Conservation (phyloP, 306 rosid genomes). For the Vigna radiata region DNA sequence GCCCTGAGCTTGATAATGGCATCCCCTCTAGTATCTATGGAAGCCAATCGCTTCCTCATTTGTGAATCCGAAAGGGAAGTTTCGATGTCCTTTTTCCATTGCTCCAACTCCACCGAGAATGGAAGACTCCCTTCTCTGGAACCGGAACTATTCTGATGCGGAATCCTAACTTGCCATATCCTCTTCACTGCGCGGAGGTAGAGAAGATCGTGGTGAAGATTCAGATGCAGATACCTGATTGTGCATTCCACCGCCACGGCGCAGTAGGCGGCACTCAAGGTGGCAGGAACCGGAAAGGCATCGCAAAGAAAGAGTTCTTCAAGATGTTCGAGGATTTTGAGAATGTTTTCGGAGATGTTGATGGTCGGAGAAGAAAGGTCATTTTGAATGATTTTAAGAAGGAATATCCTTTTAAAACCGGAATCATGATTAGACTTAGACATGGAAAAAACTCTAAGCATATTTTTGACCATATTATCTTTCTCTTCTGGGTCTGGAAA, state of each 20-base stretch:
- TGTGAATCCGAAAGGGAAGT: constrained; percentile 46
- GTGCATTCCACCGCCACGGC: constrained; percentile 70
- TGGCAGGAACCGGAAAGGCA: constrained; percentile 22
- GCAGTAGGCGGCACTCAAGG: constrained; percentile 60
- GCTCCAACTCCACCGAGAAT: constrained; percentile 48
- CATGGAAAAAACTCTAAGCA: background rate
- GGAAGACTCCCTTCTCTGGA: constrained; percentile 28
- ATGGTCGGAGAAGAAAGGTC: constrained; percentile 38
- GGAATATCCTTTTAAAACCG: constrained; percentile 49
- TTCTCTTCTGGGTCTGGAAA: background rate
- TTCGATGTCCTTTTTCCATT: constrained; percentile 49
- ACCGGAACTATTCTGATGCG: constrained; percentile 22
- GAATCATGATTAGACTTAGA: constrained; percentile 43
- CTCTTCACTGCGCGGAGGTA: constrained; percentile 50
- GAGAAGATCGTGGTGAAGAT: background rate
- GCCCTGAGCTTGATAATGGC: constrained; percentile 47
- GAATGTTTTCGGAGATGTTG: constrained; percentile 31
- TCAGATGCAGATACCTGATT: constrained; percentile 46
- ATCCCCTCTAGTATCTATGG: constrained; percentile 41
- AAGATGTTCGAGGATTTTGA: constrained; percentile 50
- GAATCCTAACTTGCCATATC: constrained; percentile 63
- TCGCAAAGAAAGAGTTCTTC: constrained; percentile 46
- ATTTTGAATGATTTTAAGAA: constrained; percentile 53
- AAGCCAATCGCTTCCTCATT: constrained; percentile 34
- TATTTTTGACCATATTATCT: background rate